Percentiles rank a stretch among this genome's conserved stretches.
These are phyloP conservation scores for Kokia cookei DNA, from an alignment of 441 rosid genomes.

Conservation along the genomic window DNA sequence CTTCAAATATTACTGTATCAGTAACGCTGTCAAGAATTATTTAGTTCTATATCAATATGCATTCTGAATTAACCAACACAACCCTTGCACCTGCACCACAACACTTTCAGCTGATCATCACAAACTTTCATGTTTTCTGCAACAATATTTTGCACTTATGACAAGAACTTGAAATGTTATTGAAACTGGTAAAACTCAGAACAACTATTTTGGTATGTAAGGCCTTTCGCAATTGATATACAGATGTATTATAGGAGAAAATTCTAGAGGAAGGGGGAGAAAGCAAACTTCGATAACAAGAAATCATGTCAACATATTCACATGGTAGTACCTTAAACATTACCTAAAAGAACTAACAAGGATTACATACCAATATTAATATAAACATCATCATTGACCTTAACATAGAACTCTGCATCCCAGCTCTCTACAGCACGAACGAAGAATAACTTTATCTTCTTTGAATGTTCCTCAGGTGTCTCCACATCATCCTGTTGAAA, in stretches of 20 bases:
- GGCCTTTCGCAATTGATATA: neutral
- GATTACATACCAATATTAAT: slow-evolving; percentile 69
- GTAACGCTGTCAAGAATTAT: neutral
- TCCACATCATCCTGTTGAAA: slow-evolving; percentile 65
- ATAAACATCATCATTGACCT: slow-evolving; percentile 88
- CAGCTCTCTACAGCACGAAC: slow-evolving; percentile 59
- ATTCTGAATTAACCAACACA: neutral
- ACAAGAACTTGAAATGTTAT: neutral
- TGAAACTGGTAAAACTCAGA: neutral
- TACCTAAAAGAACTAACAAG: slow-evolving; percentile 1
- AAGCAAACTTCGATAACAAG: neutral
- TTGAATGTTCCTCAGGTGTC: slow-evolving; percentile 54
- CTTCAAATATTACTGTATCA: neutral
- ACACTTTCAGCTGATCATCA: neutral
- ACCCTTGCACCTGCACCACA: neutral
- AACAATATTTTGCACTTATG: neutral
- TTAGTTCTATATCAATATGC: neutral
- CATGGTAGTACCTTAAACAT: neutral
- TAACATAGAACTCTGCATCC: slow-evolving; percentile 87
- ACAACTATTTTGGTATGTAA: neutral
- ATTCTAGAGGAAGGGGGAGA: neutral
- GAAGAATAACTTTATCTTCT: slow-evolving; percentile 61
- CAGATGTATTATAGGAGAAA: neutral
- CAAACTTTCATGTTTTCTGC: neutral
- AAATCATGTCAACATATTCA: neutral